A percentile compares a stretch with the other conserved stretches of the same genome.
phyloP scores from a whole-genome alignment of 139 green algal genomes.

The Volvox africanus region DNA sequence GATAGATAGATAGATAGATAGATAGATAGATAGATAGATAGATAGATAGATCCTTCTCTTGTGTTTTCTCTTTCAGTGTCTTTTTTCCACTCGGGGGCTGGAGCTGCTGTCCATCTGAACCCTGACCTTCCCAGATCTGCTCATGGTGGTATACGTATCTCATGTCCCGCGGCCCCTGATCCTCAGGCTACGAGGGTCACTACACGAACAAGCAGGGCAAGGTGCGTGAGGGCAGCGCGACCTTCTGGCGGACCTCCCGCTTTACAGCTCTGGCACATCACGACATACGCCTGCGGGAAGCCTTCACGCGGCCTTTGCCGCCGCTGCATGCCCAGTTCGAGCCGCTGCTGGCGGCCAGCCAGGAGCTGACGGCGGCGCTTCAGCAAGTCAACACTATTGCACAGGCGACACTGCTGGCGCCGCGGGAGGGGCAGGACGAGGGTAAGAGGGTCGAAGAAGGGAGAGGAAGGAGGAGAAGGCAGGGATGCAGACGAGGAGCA shows the following conservation, averaged over 20 bases:
- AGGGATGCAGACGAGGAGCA: conserved; percentile 16
- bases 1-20: too few species aligned
- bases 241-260: conserved; percentile 61
- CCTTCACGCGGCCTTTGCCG: conserved; percentile 60
- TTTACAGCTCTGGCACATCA: conserved; percentile 53
- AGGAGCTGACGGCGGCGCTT: conserved; percentile 74
- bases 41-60: too few species aligned
- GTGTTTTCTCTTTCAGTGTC: too few species aligned
- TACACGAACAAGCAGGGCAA: conserved; percentile 87
- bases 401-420: conserved; percentile 77
- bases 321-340: conserved; percentile 68
- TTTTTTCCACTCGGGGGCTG: too few species aligned
- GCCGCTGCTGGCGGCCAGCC: conserved; percentile 77
- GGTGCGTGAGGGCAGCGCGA: conserved; percentile 81
- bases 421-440: not conserved
- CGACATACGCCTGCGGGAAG: conserved; percentile 70
- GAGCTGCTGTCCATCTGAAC: too few species aligned
- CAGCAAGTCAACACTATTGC: conserved; percentile 86
- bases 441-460: not conserved
- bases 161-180: too few species aligned
- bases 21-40: too few species aligned
- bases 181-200: conserved; percentile 61
- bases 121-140: too few species aligned
- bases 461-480: not conserved
- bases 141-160: too few species aligned